Evolutionary conservation across 495 filamentous ascomycete genomes (phyloP), one percentile per base, ranked within the genome.

Genomic region (Lasiosphaeria miniovina): DNA sequence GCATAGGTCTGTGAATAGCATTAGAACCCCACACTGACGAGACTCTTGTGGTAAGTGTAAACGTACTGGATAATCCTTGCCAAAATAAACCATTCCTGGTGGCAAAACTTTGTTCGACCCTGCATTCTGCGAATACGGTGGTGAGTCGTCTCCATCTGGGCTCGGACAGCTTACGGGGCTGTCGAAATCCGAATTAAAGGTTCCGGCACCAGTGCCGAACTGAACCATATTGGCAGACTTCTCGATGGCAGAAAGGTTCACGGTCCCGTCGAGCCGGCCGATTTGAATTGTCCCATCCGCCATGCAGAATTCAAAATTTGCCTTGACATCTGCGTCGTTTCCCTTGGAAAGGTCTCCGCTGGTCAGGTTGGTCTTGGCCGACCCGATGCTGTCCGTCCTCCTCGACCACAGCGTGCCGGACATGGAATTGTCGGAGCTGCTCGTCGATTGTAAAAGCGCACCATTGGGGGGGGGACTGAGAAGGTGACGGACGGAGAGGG

Each of bases 381-480:
- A 64, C 4, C 55, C 54, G 0, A 59, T 55, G 53, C 57, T 65
- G 5, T 49, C 49, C 1, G 61, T 60, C 49, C 57, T 4, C 56
- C 66, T 65, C 33, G 58, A 64, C 0, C 63, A 65, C 4, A 53
- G 38, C 5, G 68, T 69, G 55, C 65, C 68, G 38, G 60, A 82
- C 8, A 75, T 71, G 2, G 80, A 81, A 58, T 80, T 78, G 34
- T 68, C 75, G 31, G 66, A 72, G 11, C 60, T 57, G 8, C 52
- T 55, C 34, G 52, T 35, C 11, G 65, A 68, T 17, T 57, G 52
- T 0, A 58, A 55, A 52, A 60, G 55, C 14, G 52, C 51, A 1
- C 54, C 45, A 40, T 41, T 32, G 17, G 48, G 11, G 36, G 32
- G 51, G 6, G 41, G 32, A 61, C 45, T 12, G 38, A 58, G 12